These are phyloP conservation scores for Alternaria tenuissima DNA, from an alignment of 2,329 filamentous ascomycete species.

Conservation along the genomic window DNA sequence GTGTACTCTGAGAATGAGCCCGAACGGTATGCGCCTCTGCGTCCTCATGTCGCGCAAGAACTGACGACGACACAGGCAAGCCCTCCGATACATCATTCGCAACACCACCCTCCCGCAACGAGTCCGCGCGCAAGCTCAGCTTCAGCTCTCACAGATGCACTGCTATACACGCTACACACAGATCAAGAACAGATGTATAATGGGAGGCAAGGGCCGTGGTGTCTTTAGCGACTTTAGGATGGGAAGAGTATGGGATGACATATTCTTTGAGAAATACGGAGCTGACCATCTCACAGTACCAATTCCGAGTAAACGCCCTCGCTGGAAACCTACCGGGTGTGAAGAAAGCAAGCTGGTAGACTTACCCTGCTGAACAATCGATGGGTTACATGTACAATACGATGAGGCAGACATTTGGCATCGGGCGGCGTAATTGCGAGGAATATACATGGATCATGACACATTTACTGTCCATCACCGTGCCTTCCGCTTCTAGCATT, in stretches of 20 bases:
- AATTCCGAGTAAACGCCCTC: constrained; percentile 90
- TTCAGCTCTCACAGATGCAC: constrained; percentile 95
- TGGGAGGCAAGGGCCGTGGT: constrained; percentile 89
- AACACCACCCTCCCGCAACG: constrained; percentile 86
- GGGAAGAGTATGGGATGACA: constrained; percentile 72
- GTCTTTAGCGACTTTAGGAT: constrained; percentile 94
- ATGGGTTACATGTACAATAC: constrained; percentile 24
- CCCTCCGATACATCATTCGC: constrained; percentile 80
- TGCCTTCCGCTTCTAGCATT: constrained; percentile 10
- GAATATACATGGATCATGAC: constrained; percentile 23
- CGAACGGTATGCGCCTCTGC: constrained; percentile 71
- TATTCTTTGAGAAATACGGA: neutral
- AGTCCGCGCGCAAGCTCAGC: constrained; percentile 87
- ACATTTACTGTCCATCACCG: constrained; percentile 4
- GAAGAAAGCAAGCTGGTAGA: constrained; percentile 94
- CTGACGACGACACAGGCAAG: constrained; percentile 70
- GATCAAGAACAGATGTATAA: constrained; percentile 91
- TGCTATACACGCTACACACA: constrained; percentile 92
- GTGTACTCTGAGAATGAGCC: constrained; percentile 87
- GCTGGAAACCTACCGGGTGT: constrained; percentile 88
- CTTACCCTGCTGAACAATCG: neutral
- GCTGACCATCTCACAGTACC: constrained; percentile 69
- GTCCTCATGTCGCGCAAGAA: constrained; percentile 4
- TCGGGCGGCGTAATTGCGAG: constrained; percentile 41
- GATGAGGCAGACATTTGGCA: constrained; percentile 24